Conservation (phyloP, 2,329 filamentous ascomycete genomes). For the Apiospora pterosperma region DNA sequence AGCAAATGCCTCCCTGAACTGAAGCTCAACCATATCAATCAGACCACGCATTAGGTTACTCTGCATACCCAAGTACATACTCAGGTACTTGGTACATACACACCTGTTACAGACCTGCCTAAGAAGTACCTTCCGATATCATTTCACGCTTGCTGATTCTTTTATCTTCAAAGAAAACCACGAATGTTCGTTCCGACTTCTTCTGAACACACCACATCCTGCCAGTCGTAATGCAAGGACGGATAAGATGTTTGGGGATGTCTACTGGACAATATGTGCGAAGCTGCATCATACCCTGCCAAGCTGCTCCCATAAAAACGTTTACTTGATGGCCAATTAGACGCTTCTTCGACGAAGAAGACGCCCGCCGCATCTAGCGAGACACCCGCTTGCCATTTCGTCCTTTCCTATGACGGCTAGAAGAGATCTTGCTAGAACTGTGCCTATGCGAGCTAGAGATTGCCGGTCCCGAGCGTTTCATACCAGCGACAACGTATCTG, state of each 20-base stretch:
- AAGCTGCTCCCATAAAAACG: background rate
- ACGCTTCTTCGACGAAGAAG: background rate
- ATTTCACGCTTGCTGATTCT: too few relatives aligned
- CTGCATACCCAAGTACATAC: too few relatives aligned
- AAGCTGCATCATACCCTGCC: background rate
- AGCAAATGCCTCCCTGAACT: background rate
- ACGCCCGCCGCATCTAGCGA: background rate
- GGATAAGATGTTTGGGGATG: background rate
- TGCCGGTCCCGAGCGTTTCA: background rate
- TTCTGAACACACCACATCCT: background rate
- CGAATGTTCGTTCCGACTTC: background rate
- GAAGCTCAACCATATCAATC: background rate
- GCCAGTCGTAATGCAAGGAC: background rate
- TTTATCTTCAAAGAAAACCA: too few relatives aligned
- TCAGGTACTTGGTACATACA: too few relatives aligned
- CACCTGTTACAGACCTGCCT: too few relatives aligned
- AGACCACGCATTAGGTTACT: too few relatives aligned
- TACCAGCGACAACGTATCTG: background rate
- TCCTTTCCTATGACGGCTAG: background rate
- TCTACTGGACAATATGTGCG: background rate
- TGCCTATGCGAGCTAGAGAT: background rate
- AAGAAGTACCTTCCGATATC: too few relatives aligned
- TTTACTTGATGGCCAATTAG: background rate
- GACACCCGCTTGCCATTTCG: background rate
- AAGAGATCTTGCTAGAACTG: background rate